phyloP scores from a whole-genome alignment of 495 filamentous ascomycete species.

The Penicillium alfredii region DNA sequence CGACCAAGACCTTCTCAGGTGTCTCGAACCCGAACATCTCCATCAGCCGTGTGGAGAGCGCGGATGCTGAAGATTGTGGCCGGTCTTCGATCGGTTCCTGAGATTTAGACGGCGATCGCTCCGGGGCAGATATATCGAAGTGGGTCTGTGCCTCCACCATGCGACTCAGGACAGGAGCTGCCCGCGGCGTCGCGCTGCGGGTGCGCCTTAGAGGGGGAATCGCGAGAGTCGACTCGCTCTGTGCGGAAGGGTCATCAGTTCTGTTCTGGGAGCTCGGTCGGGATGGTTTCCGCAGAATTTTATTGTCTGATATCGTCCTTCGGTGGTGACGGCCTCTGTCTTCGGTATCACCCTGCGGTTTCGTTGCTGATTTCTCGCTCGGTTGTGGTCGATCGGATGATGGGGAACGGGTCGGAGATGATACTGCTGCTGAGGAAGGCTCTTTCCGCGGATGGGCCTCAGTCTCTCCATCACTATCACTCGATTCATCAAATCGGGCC shows the following conservation, averaged over 20 bases:
- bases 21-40: constrained; percentile 85
- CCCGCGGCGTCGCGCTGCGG: constrained; percentile 40
- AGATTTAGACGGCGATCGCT: constrained; percentile 13
- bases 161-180: constrained; percentile 71
- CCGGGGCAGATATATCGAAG: constrained; percentile 38
- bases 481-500: constrained; percentile 73
- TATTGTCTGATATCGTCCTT: constrained; percentile 56
- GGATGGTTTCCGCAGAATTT: constrained; percentile 53
- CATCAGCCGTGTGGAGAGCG: constrained; percentile 66
- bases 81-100: constrained; percentile 17
- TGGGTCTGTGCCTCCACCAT: constrained; percentile 78
- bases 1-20: constrained; percentile 78
- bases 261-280: constrained; percentile 41
- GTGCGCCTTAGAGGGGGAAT: constrained; percentile 22
- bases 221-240: constrained; percentile 13
- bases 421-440: constrained; percentile 6
- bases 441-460: constrained; percentile 15
- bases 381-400: constrained; percentile 4
- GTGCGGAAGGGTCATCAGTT: constrained; percentile 15
- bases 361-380: constrained; percentile 1
- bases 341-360: constrained; percentile 7
- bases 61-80: constrained; percentile 21
- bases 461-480: constrained; percentile 68
- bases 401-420: constrained; percentile 7
- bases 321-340: constrained; percentile 43